Conservation (phyloP, 2,329 filamentous ascomycete genomes). For the Conoideocrella luteorostrata region DNA sequence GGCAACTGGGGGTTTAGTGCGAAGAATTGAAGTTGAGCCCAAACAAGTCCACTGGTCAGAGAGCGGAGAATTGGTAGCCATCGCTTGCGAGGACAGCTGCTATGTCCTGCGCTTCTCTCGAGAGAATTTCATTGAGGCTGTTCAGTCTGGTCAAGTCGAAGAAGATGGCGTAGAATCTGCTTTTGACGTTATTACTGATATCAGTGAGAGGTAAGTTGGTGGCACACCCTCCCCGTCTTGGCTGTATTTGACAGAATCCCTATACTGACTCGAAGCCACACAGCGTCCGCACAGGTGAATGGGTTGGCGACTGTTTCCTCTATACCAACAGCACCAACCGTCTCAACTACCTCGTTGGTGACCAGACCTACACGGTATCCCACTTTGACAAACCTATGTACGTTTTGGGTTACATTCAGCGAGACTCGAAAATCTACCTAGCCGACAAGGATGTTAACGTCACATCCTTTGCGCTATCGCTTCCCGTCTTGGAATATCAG, state of each 20-base stretch:
- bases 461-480: constrained; percentile 82
- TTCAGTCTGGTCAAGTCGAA: constrained; percentile 77
- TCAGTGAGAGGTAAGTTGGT: constrained; percentile 68
- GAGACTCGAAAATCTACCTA: constrained; percentile 92
- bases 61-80: constrained; percentile 82
- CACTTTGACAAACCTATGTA: constrained; percentile 97
- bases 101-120: constrained; percentile 90
- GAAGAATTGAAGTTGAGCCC: constrained; percentile 79
- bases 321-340: constrained; percentile 97
- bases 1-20: constrained; percentile 80
- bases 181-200: constrained; percentile 93
- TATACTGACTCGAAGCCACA: too few relatives aligned
- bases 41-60: constrained; percentile 92
- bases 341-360: constrained; percentile 93
- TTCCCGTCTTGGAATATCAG: constrained; percentile 93
- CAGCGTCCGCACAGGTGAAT: constrained; percentile 87
- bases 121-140: constrained; percentile 77
- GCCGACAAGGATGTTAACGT: constrained; percentile 93
- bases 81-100: constrained; percentile 92
- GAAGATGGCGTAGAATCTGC: constrained; percentile 90
- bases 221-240: rapidly evolving
- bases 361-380: constrained; percentile 95
- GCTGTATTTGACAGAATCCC: constrained; percentile 18
- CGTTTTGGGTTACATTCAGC: constrained; percentile 86
- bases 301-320: constrained; percentile 98